A percentile compares a stretch with the other conserved stretches of the same genome.
Evolutionary conservation across 805 yeast species (phyloP).

Genomic region (Candida tammaniensis): DNA sequence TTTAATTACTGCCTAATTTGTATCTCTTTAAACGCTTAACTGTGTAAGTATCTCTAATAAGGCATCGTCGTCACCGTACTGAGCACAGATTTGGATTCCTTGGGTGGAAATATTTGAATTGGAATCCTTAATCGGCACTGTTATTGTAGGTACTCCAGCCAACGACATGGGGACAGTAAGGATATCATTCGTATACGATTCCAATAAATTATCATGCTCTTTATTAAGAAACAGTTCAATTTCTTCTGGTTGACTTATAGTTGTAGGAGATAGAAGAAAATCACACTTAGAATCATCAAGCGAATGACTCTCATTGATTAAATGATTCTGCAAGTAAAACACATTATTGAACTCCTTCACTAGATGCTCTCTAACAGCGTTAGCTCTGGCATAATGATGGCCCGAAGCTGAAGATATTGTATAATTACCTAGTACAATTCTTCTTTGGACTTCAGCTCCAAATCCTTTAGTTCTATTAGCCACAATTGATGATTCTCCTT

Average conservation of each 20-base stretch:
- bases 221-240: constrained; percentile 40
- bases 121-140: constrained; percentile 57
- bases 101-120: constrained; percentile 27
- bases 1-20: no score
- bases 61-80: constrained; percentile 73
- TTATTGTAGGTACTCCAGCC: constrained; percentile 86
- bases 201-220: constrained; percentile 46
- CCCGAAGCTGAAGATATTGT: constrained; percentile 74
- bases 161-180: constrained; percentile 87
- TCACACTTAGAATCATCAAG: constrained; percentile 39
- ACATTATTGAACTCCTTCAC: constrained; percentile 63
- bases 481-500: constrained; percentile 6
- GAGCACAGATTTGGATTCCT: constrained; percentile 84
- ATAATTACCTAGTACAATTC: constrained; percentile 84
- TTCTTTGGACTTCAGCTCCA: constrained; percentile 78
- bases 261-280: constrained; percentile 70
- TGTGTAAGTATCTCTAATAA: constrained; percentile 44
- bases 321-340: constrained; percentile 51
- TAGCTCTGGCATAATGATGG: constrained; percentile 77
- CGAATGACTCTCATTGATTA: constrained; percentile 5
- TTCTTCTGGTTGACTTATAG: constrained; percentile 54
- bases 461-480: constrained; percentile 62
- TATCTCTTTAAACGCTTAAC: constrained; percentile 1
- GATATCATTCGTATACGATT: constrained; percentile 75
- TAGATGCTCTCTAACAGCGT: constrained; percentile 56